Conservation (phyloP, 805 yeast genomes). For the Candida michaelii region DNA sequence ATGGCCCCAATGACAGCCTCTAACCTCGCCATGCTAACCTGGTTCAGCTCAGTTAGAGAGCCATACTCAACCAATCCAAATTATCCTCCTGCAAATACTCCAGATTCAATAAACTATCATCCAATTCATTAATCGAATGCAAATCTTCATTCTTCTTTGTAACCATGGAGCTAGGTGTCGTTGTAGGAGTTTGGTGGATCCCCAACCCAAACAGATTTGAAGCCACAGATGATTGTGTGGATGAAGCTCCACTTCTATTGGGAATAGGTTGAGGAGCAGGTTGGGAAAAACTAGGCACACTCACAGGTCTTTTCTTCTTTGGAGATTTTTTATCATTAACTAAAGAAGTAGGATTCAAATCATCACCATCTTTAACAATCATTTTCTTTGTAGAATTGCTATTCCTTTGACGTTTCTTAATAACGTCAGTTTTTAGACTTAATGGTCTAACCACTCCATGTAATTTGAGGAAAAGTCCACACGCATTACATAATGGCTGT, state of each 20-base stretch:
- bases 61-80: constrained; percentile 33
- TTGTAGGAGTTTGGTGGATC: constrained; percentile 8
- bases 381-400: constrained; percentile 21
- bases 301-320: constrained; percentile 14
- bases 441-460: constrained; percentile 96
- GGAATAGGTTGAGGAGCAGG: background rate
- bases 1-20: too few relatives aligned
- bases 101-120: constrained; percentile 15
- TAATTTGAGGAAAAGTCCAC: constrained; percentile 87
- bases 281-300: constrained; percentile 8
- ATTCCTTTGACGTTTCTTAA: constrained; percentile 81
- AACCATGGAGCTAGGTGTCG: constrained; percentile 11
- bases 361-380: constrained; percentile 48
- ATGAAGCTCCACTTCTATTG: background rate
- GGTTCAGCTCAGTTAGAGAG: constrained; percentile 13
- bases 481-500: constrained; percentile 91
- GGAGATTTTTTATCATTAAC: constrained; percentile 14
- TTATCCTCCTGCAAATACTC: constrained; percentile 18
- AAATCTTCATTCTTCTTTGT: constrained; percentile 12
- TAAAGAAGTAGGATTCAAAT: constrained; percentile 45
- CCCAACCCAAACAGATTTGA: constrained; percentile 13
- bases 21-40: too few relatives aligned
- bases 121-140: constrained; percentile 16
- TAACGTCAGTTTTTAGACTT: constrained; percentile 87
- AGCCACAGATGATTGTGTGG: constrained; percentile 1